Evolutionary conservation across 2,329 filamentous ascomycete genomes (phyloP).

Genomic region (Daldinia sp.): DNA sequence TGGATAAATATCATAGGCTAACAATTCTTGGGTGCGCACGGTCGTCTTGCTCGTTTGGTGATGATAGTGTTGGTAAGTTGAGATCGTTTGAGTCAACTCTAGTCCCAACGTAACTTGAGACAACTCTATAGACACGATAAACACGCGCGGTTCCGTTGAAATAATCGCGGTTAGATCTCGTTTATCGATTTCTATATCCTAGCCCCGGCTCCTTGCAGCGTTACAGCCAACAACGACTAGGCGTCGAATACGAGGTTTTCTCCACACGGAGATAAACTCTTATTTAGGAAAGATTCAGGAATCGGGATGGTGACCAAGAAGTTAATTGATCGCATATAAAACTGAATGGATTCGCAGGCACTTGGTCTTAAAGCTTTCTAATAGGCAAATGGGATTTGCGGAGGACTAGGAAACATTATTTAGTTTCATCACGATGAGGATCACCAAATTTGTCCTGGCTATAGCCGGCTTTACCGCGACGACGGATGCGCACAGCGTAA

Average conservation of each 20-base stretch:
- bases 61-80: too few species aligned
- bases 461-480: constrained; percentile 13
- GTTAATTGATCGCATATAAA: background rate
- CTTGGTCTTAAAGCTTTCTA: background rate
- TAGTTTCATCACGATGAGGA: constrained; percentile 20
- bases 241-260: constrained; percentile 35
- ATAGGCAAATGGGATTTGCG: background rate
- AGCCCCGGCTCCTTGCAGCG: constrained; percentile 12
- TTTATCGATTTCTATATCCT: background rate
- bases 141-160: background rate
- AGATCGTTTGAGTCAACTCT: background rate
- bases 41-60: too few species aligned
- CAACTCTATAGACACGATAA: background rate
- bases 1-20: too few species aligned
- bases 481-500: constrained; percentile 10
- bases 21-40: too few species aligned
- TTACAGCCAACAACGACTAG: constrained; percentile 25
- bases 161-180: too few species aligned
- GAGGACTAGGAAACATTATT: background rate
- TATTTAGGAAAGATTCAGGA: constrained; percentile 11
- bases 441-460: constrained; percentile 10
- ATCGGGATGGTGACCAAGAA: background rate
- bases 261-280: constrained; percentile 31
- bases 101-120: background rate
- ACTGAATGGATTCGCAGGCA: background rate